Percentiles rank a stretch among this genome's conserved stretches.
Evolutionary conservation across 129 eudicot species (phyloP).

Genomic region (Scalesia atractyloides): DNA sequence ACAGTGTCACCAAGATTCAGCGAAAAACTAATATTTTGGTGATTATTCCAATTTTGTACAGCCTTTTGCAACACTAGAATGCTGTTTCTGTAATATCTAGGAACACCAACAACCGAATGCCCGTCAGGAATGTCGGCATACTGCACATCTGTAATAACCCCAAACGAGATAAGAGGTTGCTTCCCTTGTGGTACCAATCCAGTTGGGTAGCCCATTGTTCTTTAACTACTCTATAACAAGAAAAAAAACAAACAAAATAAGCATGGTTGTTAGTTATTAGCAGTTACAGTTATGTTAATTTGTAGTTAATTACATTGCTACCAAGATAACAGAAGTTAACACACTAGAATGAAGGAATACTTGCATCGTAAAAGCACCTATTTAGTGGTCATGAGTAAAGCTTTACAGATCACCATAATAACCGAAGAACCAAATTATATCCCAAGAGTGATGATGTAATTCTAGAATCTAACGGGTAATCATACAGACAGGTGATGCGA

Average conservation of each 20-base stretch:
- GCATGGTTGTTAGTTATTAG: neutral
- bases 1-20: constrained; percentile 85
- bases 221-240: constrained; percentile 1
- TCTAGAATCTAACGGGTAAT: neutral
- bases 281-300: neutral
- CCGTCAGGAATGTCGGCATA: constrained; percentile 97
- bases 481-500: neutral
- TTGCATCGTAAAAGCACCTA: neutral
- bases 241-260: neutral
- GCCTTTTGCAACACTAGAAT: constrained; percentile 76
- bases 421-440: too few species aligned
- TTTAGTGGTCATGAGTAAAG: neutral
- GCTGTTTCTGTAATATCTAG: constrained; percentile 88
- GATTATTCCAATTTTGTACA: constrained; percentile 61
- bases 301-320: neutral
- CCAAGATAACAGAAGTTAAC: too few species aligned
- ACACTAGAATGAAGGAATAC: too few species aligned
- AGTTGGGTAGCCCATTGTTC: constrained; percentile 52
- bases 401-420: neutral
- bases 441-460: neutral
- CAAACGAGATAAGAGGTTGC: constrained; percentile 87
- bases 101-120: constrained; percentile 77
- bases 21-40: constrained; percentile 55
- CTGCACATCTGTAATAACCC: constrained; percentile 93
- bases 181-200: constrained; percentile 51